Evolutionary conservation across 768 basidiomycete species (phyloP).

Genomic region (Agaricus sinodeliciosus): DNA sequence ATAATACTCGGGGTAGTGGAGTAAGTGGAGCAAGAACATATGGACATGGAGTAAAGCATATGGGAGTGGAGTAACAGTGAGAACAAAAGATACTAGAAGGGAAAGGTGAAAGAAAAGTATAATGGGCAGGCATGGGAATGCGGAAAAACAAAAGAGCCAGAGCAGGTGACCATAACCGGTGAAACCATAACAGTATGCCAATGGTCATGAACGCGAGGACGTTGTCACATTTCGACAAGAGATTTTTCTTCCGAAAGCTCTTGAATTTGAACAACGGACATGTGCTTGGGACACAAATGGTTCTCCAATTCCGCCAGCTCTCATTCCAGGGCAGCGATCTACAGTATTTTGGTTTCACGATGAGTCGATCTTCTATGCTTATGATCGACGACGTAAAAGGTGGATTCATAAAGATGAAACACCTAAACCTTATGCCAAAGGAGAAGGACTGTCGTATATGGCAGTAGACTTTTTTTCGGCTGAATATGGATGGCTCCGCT

Average conservation of each 20-base stretch:
- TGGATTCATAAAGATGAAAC: constrained; percentile 25
- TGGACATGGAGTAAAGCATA: too few relatives aligned
- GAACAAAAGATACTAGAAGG: too few relatives aligned
- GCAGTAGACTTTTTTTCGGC: constrained; percentile 28
- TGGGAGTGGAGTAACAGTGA: too few relatives aligned
- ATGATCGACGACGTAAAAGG: constrained; percentile 21
- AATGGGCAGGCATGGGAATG: too few relatives aligned
- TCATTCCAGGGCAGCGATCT: background rate
- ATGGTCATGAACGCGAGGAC: constrained; percentile 24
- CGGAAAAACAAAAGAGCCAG: too few relatives aligned
- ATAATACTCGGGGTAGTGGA: too few relatives aligned
- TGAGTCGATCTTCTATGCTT: constrained; percentile 31
- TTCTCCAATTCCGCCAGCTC: background rate
- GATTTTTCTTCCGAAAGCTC: constrained; percentile 22
- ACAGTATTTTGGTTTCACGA: constrained; percentile 27
- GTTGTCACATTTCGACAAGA: constrained; percentile 26
- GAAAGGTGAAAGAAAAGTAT: too few relatives aligned
- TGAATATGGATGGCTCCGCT: constrained; percentile 21
- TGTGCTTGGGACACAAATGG: background rate
- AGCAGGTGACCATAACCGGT: too few relatives aligned
- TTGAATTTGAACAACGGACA: constrained; percentile 5
- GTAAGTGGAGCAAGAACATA: too few relatives aligned
- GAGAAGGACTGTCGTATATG: constrained; percentile 33
- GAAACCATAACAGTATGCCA: too few relatives aligned
- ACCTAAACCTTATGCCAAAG: constrained; percentile 27